phyloP scores from a whole-genome alignment of 2,329 filamentous ascomycete genomes.

The Trichoderma sp. region DNA sequence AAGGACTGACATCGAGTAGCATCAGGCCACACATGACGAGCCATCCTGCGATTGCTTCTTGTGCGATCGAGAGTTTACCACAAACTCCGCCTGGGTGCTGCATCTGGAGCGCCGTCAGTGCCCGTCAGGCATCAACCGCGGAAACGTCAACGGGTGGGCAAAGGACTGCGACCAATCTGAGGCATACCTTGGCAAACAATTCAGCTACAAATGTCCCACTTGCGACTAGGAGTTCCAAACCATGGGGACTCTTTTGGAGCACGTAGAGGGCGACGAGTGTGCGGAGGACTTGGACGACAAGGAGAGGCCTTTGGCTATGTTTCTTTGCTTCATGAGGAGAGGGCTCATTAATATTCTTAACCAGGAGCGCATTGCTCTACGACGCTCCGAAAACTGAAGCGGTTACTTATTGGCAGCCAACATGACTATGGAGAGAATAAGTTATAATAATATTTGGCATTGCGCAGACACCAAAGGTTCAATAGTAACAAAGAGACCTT shows the following conservation, averaged over 20 bases:
- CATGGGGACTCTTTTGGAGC: slow-evolving; percentile 27
- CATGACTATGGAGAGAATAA: background rate
- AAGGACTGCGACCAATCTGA: slow-evolving; percentile 9
- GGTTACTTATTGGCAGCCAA: background rate
- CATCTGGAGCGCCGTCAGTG: slow-evolving; percentile 28
- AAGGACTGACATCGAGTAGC: slow-evolving; percentile 20
- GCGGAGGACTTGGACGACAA: background rate
- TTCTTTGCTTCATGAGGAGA: background rate
- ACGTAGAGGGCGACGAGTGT: slow-evolving; percentile 27
- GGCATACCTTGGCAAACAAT: slow-evolving; percentile 24
- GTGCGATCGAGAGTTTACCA: slow-evolving; percentile 23
- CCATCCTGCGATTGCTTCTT: slow-evolving; percentile 23
- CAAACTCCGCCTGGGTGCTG: slow-evolving; percentile 27
- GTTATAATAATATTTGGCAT: background rate
- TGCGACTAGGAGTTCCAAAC: slow-evolving; percentile 20
- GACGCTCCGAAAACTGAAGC: background rate
- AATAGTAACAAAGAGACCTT: background rate
- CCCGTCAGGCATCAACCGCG: slow-evolving; percentile 13
- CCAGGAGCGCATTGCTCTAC: no score
- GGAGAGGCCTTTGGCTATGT: background rate
- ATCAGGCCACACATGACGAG: slow-evolving; percentile 21
- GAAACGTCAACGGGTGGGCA: slow-evolving; percentile 18
- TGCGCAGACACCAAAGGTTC: background rate
- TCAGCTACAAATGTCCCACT: slow-evolving; percentile 23
- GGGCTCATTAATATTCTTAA: background rate